These are phyloP conservation scores for Pseudozyma pruni DNA, from an alignment of 1,284 basidiomycete species.

Conservation along the genomic window DNA sequence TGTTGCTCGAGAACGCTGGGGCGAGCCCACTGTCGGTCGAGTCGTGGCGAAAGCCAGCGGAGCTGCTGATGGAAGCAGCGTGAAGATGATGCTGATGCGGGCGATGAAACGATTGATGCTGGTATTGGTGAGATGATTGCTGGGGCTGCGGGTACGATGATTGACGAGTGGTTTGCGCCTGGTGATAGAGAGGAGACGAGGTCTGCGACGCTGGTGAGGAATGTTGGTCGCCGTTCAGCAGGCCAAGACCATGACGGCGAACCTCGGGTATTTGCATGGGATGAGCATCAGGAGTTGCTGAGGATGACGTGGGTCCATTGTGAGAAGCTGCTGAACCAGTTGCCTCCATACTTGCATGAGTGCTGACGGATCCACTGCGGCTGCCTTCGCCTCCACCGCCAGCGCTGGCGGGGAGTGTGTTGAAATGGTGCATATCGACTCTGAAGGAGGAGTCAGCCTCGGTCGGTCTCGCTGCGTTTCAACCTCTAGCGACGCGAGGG, in stretches of 20 bases:
- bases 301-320: conserved; percentile 7
- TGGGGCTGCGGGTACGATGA: conserved; percentile 11
- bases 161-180: conserved; percentile 19
- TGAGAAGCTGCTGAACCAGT: conserved; percentile 8
- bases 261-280: conserved; percentile 15
- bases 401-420: conserved; percentile 9
- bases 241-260: conserved; percentile 24
- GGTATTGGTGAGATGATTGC: conserved; percentile 1
- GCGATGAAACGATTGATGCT: conserved; percentile 1
- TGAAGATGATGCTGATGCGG: conserved; percentile 18
- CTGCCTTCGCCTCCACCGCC: conserved; percentile 5
- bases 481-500: not conserved
- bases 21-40: conserved; percentile 30
- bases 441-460: not conserved
- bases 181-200: conserved; percentile 20
- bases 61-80: conserved; percentile 29
- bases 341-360: conserved; percentile 25
- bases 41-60: conserved; percentile 22
- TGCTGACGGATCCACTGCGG: conserved; percentile 21
- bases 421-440: not conserved
- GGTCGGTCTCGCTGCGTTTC: not conserved
- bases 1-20: conserved; percentile 26
- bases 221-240: conserved; percentile 23
- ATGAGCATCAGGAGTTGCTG: conserved; percentile 6
- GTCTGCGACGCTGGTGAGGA: conserved; percentile 19